Conservation (phyloP, 805 yeast species). For the Metschnikowia drakensbergensis region DNA sequence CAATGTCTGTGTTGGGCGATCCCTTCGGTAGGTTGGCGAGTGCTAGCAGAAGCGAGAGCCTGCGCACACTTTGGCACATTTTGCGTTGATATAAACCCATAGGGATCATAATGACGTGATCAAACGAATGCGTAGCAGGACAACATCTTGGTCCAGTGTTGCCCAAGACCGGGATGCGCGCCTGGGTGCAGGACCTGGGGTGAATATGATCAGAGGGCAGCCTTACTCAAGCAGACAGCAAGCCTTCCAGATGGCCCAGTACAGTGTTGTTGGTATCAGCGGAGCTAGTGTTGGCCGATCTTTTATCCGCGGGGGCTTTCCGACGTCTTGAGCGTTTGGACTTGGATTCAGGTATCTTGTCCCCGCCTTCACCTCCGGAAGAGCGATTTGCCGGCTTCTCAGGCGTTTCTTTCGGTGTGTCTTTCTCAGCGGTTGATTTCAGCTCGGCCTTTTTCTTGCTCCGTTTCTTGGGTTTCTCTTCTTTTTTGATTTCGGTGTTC, state of each 20-base stretch:
- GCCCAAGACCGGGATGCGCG: background rate
- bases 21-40: background rate
- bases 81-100: background rate
- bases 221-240: background rate
- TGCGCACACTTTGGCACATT: background rate
- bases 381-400: background rate
- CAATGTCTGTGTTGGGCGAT: slow-evolving; percentile 4
- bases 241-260: background rate
- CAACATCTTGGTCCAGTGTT: background rate
- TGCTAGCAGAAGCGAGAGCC: background rate
- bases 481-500: background rate
- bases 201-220: background rate
- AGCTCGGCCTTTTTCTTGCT: slow-evolving; percentile 4
- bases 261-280: background rate
- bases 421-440: background rate
- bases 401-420: slow-evolving; percentile 1
- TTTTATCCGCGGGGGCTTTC: background rate
- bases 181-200: background rate
- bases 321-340: slow-evolving; percentile 1
- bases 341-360: slow-evolving; percentile 6
- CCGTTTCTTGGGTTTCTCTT: slow-evolving; percentile 5
- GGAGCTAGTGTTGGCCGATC: background rate
- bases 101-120: background rate
- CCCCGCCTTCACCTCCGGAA: background rate
- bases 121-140: background rate